phyloP scores from a whole-genome alignment of 768 basidiomycete species.

The Serpula lacrymans region DNA sequence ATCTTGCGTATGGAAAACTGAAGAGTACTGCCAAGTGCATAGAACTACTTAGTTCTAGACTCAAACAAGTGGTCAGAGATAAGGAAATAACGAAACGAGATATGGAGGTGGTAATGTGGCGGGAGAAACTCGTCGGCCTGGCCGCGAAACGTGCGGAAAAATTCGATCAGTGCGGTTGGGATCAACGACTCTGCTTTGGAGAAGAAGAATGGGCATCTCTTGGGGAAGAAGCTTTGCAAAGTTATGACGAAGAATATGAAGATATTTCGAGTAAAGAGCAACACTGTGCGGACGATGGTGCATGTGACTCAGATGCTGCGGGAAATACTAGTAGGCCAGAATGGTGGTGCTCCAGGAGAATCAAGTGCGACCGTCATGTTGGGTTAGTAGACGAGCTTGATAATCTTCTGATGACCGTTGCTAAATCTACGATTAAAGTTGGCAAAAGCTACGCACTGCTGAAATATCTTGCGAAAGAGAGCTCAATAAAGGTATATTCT shows the following conservation, averaged over 20 bases:
- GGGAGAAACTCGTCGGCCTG: slow-evolving; percentile 63
- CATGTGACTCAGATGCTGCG: no score
- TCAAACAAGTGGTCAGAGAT: slow-evolving; percentile 56
- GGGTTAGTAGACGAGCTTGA: slow-evolving; percentile 66
- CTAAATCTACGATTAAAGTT: slow-evolving; percentile 38
- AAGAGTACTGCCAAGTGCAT: no score
- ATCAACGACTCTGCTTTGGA: slow-evolving; percentile 79
- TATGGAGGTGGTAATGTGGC: slow-evolving; percentile 67
- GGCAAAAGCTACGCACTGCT: slow-evolving; percentile 73
- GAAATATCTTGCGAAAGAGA: slow-evolving; percentile 77
- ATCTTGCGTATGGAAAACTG: no score
- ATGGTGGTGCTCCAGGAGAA: slow-evolving; percentile 80
- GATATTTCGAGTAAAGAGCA: no score
- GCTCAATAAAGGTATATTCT: slow-evolving; percentile 63
- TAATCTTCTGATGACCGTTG: neutral
- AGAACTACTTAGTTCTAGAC: slow-evolving; percentile 48
- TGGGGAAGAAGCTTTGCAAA: slow-evolving; percentile 63
- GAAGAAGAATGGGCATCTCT: slow-evolving; percentile 76
- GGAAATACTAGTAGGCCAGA: no score
- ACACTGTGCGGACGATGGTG: no score
- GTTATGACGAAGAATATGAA: slow-evolving; percentile 53
- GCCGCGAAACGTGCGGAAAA: slow-evolving; percentile 64
- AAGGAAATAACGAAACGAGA: slow-evolving; percentile 65
- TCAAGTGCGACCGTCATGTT: slow-evolving; percentile 73
- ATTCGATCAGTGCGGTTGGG: slow-evolving; percentile 83